Evolutionary conservation across 176 grass and related monocot genomes (phyloP).

Genomic region (Triticum urartu): DNA sequence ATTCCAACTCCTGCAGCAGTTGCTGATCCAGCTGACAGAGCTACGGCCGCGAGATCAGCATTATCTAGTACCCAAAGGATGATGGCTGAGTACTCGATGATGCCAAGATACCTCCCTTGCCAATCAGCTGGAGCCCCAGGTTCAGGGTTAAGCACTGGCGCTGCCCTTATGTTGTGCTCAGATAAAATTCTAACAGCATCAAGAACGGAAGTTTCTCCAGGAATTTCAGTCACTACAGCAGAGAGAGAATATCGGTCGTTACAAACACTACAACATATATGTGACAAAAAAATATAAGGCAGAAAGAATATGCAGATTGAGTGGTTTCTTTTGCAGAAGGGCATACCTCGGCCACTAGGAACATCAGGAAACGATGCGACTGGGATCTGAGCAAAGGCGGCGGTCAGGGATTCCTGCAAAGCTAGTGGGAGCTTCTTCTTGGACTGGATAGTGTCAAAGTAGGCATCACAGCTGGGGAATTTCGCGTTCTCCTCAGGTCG

Average conservation of each 20-base stretch:
- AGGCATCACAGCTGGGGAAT: conserved; percentile 72
- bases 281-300: neutral
- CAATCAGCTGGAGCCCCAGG: conserved; percentile 49
- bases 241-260: too few species aligned
- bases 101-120: conserved; percentile 69
- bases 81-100: conserved; percentile 80
- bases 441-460: conserved; percentile 85
- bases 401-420: conserved; percentile 77
- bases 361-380: conserved; percentile 86
- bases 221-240: too few species aligned
- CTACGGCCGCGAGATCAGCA: conserved; percentile 55
- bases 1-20: conserved; percentile 49
- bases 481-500: conserved; percentile 21
- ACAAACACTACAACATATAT: neutral
- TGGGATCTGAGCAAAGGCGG: conserved; percentile 72
- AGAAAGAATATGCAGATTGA: neutral
- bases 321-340: neutral
- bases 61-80: conserved; percentile 84
- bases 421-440: conserved; percentile 81
- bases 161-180: conserved; percentile 34
- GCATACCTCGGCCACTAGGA: conserved; percentile 70
- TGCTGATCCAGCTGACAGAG: conserved; percentile 55
- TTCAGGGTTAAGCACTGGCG: conserved; percentile 64
- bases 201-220: too few species aligned
- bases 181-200: too few species aligned